Base-by-base conservation (phyloP, 2,329 filamentous ascomycete genomes). In the Penicillium sp. region DNA sequence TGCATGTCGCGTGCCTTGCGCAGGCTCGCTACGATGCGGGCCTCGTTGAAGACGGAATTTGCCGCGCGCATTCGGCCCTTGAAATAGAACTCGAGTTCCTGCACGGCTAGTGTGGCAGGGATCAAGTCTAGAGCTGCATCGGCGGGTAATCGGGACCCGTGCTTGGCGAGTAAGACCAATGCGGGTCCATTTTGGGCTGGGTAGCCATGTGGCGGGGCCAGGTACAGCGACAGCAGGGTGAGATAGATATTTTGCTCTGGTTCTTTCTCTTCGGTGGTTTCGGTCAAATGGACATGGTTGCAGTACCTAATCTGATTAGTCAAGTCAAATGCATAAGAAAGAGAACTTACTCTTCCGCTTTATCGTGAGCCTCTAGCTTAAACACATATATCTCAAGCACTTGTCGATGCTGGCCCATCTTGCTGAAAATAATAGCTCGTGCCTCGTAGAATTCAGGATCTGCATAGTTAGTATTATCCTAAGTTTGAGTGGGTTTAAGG, bases 381-480 rank as follows among this genome's bases (percentile, higher is more conserved):
- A 97, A 99, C 26, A 97, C 93, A 71, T 96, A 99, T 50, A 99
- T 96, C 70, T 94, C 89, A n/a, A 99, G 78, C 0, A 94, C 94
- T 74, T 97, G 92, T 69, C 91, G 92, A 76, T 99, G 92, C 66
- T 93, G 89, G 6, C 90, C 91, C 90, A 97, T 96, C 65, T 94
- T 95, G 73, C 90, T 92, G 37, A 97, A 84, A 20, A 97, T 87
- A 43, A 97, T 88, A 6, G 94, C 94, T 58, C 93, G 87, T 2
- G 91, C 86, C 71, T 97, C 93, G 72, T 89, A 96, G 67, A 97
- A 97, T 2, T 85, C 81, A 0, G 92, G 80, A 70, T 97, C 91
- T 93, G 61, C 12, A 26, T 20, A 47, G 15, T 60, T 15, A 40
- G 22, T 4, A 23, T 20, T 27, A 25, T 20, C 8, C 9, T 11